A percentile compares a stretch with the other conserved stretches of the same genome.
Evolutionary conservation across 2,329 filamentous ascomycete species (phyloP).

Genomic region (Talaromyces amestolkiae): DNA sequence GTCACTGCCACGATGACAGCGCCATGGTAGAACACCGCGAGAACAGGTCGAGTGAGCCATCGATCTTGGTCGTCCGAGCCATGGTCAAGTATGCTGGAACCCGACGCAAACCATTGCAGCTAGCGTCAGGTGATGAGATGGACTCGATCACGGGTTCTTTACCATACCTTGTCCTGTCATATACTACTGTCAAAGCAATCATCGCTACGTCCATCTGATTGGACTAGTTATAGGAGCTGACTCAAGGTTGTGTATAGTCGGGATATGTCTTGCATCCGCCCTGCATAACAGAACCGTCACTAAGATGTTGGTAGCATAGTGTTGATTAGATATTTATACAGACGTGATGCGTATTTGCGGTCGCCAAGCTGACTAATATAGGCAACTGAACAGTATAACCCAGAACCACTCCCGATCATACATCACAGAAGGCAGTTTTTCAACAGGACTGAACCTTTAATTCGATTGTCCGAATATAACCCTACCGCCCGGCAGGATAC

Average conservation of each 20-base stretch:
- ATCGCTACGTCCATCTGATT: conserved; percentile 2
- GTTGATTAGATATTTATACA: conserved; percentile 4
- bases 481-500: background rate
- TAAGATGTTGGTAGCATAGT: background rate
- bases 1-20: background rate
- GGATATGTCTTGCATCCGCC: background rate
- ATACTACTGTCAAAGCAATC: conserved; percentile 4
- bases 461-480: background rate
- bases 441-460: background rate
- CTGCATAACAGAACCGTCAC: background rate
- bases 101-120: background rate
- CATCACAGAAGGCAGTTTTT: background rate
- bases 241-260: background rate
- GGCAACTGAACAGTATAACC: background rate
- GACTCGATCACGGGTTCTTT: conserved; percentile 6
- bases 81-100: background rate
- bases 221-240: background rate
- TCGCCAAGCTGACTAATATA: background rate
- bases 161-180: conserved; percentile 1
- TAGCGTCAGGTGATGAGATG: conserved; percentile 10
- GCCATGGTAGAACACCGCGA: background rate
- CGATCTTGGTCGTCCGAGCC: conserved; percentile 1
- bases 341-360: background rate
- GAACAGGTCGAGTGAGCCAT: background rate
- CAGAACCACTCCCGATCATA: background rate